phyloP scores from a whole-genome alignment of 768 basidiomycete genomes.

The Grammothele lineata region DNA sequence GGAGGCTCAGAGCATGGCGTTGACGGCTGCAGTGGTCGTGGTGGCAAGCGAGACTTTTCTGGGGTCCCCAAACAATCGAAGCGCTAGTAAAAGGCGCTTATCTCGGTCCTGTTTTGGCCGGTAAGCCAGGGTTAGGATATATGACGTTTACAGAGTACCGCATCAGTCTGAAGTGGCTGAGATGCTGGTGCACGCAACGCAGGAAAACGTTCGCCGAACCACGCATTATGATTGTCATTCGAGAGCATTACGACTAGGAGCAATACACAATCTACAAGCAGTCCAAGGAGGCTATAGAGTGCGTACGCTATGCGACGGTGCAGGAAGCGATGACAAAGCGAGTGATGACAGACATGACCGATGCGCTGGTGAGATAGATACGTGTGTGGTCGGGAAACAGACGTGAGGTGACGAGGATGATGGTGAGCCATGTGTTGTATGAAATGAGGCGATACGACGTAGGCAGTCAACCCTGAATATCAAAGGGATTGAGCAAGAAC shows the following conservation, averaged over 20 bases:
- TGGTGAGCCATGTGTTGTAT: no score
- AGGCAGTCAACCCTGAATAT: no score
- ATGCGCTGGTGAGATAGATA: neutral
- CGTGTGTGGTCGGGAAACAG: neutral
- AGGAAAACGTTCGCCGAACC: no score
- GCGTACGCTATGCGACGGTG: constrained; percentile 12
- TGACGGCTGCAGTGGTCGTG: neutral
- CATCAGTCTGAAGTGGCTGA: neutral
- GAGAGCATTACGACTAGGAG: constrained; percentile 12
- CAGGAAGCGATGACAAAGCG: constrained; percentile 12
- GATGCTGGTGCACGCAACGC: neutral
- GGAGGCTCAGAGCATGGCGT: neutral
- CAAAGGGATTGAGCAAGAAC: neutral
- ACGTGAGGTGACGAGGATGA: no score
- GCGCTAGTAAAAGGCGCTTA: no score
- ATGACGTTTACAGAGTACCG: neutral
- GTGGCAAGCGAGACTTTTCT: neutral
- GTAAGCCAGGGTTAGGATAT: neutral
- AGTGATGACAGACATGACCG: constrained; percentile 8
- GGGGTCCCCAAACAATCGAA: neutral
- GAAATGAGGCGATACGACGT: no score
- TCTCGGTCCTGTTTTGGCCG: no score
- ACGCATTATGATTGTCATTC: constrained; percentile 5
- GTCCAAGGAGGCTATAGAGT: constrained; percentile 6
- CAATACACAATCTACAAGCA: constrained; percentile 12